Evolutionary conservation across 2,329 filamentous ascomycete genomes (phyloP).

Genomic region (Tolypocladium amazonense): DNA sequence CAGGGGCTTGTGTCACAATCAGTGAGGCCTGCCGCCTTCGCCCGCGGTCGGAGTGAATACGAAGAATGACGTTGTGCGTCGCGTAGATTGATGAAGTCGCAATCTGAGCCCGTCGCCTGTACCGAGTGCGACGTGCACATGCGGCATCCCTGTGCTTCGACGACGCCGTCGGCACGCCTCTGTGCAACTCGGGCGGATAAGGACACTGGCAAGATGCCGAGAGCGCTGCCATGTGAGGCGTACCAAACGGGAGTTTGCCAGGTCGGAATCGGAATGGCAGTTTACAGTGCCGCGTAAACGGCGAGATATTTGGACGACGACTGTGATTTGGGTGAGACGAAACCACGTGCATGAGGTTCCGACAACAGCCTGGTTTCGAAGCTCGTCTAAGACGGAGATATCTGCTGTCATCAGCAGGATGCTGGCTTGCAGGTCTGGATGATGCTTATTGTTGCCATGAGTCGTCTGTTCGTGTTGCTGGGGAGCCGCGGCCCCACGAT

Average conservation of each 20-base stretch:
- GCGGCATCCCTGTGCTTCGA: not conserved
- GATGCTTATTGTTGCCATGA: not conserved
- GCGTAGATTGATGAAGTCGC: not conserved
- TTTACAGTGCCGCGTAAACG: not conserved
- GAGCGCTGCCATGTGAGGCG: not conserved
- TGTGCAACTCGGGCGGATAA: not conserved
- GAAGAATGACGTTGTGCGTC: conserved; percentile 1
- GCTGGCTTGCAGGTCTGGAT: not conserved
- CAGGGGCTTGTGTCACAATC: not conserved
- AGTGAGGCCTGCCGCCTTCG: not conserved
- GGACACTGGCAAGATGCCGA: not conserved
- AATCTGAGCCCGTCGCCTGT: not conserved
- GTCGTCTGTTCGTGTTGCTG: not conserved
- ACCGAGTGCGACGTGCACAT: not conserved
- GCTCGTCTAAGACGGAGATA: not conserved
- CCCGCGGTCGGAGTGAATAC: not conserved
- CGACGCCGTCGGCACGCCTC: not conserved
- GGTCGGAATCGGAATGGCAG: not conserved
- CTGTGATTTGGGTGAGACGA: not conserved
- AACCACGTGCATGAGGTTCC: not conserved
- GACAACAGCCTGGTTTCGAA: not conserved
- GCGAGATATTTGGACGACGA: not conserved
- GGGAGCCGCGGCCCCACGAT: not conserved
- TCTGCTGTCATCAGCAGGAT: not conserved
- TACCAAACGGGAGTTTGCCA: not conserved